These are phyloP conservation scores for Rhizopus microsporus DNA, from an alignment of 371 early-diverging fungal species.

Conservation along the genomic window DNA sequence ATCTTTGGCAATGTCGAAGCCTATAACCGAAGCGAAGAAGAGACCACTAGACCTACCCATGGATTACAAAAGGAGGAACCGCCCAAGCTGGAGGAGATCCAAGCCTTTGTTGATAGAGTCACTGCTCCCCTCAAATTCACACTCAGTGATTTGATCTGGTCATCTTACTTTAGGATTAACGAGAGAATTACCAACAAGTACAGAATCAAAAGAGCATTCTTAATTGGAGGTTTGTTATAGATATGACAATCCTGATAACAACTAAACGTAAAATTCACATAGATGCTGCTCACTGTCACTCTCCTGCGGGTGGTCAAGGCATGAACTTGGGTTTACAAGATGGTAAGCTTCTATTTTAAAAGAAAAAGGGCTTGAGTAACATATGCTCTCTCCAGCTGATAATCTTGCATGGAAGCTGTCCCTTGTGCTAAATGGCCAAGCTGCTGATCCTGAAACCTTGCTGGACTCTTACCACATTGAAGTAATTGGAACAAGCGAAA, in stretches of 20 bases:
- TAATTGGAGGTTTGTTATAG: slow-evolving; percentile 41
- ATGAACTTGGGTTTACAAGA: slow-evolving; percentile 46
- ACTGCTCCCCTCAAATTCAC: slow-evolving; percentile 13
- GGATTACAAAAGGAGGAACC: slow-evolving; percentile 7
- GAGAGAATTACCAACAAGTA: slow-evolving; percentile 47
- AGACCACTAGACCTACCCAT: neutral
- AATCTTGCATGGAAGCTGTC: slow-evolving; percentile 51
- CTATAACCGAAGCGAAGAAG: neutral
- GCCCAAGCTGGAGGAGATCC: slow-evolving; percentile 10
- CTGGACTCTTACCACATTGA: slow-evolving; percentile 37
- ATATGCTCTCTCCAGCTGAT: slow-evolving; percentile 22
- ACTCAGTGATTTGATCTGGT: slow-evolving; percentile 14
- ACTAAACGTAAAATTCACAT: neutral
- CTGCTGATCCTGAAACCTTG: slow-evolving; percentile 30
- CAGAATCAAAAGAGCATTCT: slow-evolving; percentile 32
- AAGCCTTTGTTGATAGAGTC: slow-evolving; percentile 13
- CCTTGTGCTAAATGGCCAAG: slow-evolving; percentile 25
- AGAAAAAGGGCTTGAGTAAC: neutral
- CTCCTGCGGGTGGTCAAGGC: slow-evolving; percentile 41
- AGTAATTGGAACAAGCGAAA: slow-evolving; percentile 14
- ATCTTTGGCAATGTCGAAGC: slow-evolving; percentile 18
- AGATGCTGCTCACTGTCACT: slow-evolving; percentile 51
- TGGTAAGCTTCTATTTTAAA: slow-evolving; percentile 27
- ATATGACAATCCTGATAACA: neutral
- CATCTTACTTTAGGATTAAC: slow-evolving; percentile 38